Evolutionary conservation across 148 eudicot genomes (phyloP).

Genomic region (Vaccinium darrowii): DNA sequence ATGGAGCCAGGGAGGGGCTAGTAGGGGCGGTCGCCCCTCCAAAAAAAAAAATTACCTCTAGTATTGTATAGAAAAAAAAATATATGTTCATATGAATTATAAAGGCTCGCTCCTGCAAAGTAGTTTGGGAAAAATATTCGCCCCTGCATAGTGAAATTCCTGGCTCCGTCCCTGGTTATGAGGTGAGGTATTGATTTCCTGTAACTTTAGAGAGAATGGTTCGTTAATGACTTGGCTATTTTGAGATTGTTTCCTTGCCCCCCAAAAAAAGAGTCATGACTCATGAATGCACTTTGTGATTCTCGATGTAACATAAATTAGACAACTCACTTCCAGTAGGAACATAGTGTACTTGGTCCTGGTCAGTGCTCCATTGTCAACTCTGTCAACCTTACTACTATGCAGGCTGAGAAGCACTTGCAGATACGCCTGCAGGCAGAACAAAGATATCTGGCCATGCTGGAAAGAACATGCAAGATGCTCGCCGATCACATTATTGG

Average conservation of each 20-base stretch:
- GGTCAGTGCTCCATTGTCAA: neutral
- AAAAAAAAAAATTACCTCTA: too few species aligned
- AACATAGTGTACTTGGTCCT: neutral
- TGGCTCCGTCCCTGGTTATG: too few species aligned
- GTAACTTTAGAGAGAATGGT: neutral
- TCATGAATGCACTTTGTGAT: neutral
- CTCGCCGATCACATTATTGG: constrained; percentile 70
- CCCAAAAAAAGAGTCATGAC: too few species aligned
- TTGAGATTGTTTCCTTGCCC: neutral
- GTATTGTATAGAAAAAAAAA: too few species aligned
- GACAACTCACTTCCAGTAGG: neutral
- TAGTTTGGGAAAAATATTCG: too few species aligned
- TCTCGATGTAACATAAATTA: neutral
- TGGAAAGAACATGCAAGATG: constrained; percentile 75
- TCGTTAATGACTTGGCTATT: neutral
- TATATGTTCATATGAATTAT: too few species aligned
- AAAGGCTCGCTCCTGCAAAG: too few species aligned
- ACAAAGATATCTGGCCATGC: constrained; percentile 61
- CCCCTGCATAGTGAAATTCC: too few species aligned
- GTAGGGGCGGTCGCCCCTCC: too few species aligned
- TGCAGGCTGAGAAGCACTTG: constrained; percentile 79
- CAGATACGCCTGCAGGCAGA: constrained; percentile 76
- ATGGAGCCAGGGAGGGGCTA: too few species aligned
- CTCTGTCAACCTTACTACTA: neutral
- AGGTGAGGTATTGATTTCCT: neutral